Evolutionary conservation across 441 rosid species (phyloP), one percentile per base, ranked within the genome.

Genomic region (Populus hybrid): DNA sequence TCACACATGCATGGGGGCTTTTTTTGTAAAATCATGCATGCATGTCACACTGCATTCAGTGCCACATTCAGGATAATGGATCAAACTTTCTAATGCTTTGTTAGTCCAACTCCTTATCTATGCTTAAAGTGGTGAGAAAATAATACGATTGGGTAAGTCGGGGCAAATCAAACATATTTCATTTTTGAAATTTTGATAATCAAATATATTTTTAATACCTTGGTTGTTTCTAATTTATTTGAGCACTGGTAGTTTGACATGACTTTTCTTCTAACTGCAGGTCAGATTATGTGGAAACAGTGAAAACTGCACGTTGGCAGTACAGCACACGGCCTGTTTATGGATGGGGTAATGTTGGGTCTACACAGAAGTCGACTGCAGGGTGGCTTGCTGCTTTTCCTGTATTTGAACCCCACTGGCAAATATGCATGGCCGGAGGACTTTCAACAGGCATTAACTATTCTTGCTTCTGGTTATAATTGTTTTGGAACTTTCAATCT

Each of bases 331-430:
- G 91, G 26, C 98, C 97, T 80, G 77, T 91, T 78, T 94, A 88
- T 76, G 99, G 99, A 77, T 95, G 99, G 99, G 98, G 99, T 78
- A 78, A 91, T 91, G 94, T 88, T 78, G 91, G 90, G 70, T 83
- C 88, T 69, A 84, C 86, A 75, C 99, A 94, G 87, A 93, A 91
- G 87, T 89, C 99, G 16, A 90, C 99, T 16, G 99, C 99, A 32
- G 98, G 99, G 73, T 96, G 99, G 99, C 93, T 88, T 80, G 99
- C 99, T 34, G 99, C 91, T 79, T 89, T 96, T 84, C 98, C 99
- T 77, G 91, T 96, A 72, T 96, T 96, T 78, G 99, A 96, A 90
- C 99, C 99, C 24, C 83, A 83, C 34, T 96, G 98, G 99, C 98
- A 96, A 88, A 81, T 93, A 79, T 94, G 99, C 92, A 91, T 96